Evolutionary conservation across 2,329 filamentous ascomycete genomes (phyloP).

Genomic region (Drechmeria coniospora): DNA sequence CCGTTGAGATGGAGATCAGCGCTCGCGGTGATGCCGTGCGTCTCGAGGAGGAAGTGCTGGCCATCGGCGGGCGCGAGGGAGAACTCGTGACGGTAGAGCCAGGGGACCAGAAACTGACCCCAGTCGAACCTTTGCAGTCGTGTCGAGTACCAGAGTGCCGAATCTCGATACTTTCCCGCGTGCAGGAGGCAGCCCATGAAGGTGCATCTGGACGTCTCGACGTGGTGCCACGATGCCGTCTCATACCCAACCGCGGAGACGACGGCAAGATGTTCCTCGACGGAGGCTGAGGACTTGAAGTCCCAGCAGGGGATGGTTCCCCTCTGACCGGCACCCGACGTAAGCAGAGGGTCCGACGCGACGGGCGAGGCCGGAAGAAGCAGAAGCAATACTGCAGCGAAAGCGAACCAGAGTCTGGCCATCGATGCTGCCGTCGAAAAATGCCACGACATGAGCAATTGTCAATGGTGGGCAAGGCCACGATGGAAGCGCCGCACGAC

Average conservation of each 20-base stretch:
- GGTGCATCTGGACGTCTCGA: slow-evolving; percentile 31
- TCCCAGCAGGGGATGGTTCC: slow-evolving; percentile 29
- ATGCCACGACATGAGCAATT: too few relatives aligned
- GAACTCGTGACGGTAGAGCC: slow-evolving; percentile 44
- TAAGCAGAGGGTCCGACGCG: slow-evolving; percentile 3
- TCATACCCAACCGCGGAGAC: slow-evolving; percentile 29
- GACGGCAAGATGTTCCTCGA: slow-evolving; percentile 16
- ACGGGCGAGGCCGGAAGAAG: too few relatives aligned
- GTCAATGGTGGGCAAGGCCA: too few relatives aligned
- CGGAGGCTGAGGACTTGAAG: slow-evolving; percentile 27
- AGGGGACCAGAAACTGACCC: slow-evolving; percentile 34
- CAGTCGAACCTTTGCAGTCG: slow-evolving; percentile 25
- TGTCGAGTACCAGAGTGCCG: slow-evolving; percentile 40
- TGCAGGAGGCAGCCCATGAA: slow-evolving; percentile 42
- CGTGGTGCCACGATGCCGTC: slow-evolving; percentile 34
- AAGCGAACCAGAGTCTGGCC: slow-evolving; percentile 1
- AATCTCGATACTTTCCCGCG: slow-evolving; percentile 34
- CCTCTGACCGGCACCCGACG: slow-evolving; percentile 12
- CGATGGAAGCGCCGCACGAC: too few relatives aligned
- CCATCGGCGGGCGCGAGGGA: slow-evolving; percentile 14
- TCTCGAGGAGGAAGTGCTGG: slow-evolving; percentile 36
- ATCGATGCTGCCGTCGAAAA: too few relatives aligned
- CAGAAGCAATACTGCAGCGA: too few relatives aligned
- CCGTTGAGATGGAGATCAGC: slow-evolving; percentile 48
- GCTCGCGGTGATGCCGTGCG: slow-evolving; percentile 43